phyloP scores from a whole-genome alignment of 805 yeast genomes.

The Teunomyces atbi region DNA sequence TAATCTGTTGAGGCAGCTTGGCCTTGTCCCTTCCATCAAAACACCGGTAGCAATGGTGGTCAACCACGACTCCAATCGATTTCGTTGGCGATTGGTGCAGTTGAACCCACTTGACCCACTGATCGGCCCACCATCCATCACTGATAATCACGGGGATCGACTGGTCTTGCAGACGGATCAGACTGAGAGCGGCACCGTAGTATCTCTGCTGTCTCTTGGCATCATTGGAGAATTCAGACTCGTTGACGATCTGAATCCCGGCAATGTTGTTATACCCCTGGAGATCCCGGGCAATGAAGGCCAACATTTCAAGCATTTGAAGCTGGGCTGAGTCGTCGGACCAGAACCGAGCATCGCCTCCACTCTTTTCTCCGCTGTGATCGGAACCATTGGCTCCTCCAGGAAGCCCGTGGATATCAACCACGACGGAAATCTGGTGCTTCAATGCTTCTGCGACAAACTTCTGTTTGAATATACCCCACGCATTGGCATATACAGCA shows the following conservation, averaged over 20 bases:
- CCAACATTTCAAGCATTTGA: conserved; percentile 49
- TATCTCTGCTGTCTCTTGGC: conserved; percentile 56
- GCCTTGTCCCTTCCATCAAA: conserved; percentile 71
- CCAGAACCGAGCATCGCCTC: conserved; percentile 69
- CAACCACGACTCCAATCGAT: conserved; percentile 67
- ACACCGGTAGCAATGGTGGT: conserved; percentile 84
- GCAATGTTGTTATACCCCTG: conserved; percentile 60
- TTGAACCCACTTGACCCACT: conserved; percentile 69
- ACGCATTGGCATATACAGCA: conserved; percentile 66
- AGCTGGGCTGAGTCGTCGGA: conserved; percentile 36
- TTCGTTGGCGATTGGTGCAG: conserved; percentile 34
- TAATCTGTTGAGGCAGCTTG: conserved; percentile 64
- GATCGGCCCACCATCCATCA: conserved; percentile 91
- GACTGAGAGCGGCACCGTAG: conserved; percentile 61
- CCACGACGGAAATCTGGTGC: conserved; percentile 66
- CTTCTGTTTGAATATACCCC: conserved; percentile 56
- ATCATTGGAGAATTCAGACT: conserved; percentile 60
- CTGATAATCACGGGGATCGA: conserved; percentile 74
- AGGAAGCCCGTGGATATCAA: conserved; percentile 88
- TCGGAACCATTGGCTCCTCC: conserved; percentile 88
- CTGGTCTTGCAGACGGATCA: conserved; percentile 55
- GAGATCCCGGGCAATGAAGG: conserved; percentile 63
- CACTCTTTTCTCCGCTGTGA: conserved; percentile 69
- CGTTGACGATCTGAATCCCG: conserved; percentile 86
- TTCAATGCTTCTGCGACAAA: conserved; percentile 59